Conservation (phyloP, 768 basidiomycete species). For the Sarcodon sp. region DNA sequence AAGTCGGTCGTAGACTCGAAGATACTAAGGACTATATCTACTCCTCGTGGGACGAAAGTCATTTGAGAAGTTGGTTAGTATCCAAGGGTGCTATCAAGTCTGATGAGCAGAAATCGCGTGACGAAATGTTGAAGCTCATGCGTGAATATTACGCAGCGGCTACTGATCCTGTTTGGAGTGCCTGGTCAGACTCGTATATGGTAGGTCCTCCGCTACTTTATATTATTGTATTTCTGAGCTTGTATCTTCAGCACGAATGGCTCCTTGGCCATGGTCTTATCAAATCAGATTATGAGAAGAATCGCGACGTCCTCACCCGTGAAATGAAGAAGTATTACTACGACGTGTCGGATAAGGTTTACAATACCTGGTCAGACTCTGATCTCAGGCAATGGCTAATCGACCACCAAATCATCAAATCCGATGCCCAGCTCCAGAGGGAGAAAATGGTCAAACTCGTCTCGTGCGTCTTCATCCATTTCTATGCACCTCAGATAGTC, state of each 20-base stretch:
- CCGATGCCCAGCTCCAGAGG: slow-evolving; percentile 46
- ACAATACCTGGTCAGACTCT: slow-evolving; percentile 64
- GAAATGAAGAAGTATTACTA: slow-evolving; percentile 79
- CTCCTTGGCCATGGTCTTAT: slow-evolving; percentile 68
- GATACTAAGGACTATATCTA: slow-evolving; percentile 80
- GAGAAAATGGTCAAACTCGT: slow-evolving; percentile 74
- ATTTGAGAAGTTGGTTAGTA: slow-evolving; percentile 59
- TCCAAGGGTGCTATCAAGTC: slow-evolving; percentile 62
- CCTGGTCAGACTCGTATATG: slow-evolving; percentile 81
- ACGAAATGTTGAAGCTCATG: slow-evolving; percentile 61
- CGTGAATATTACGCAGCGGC: slow-evolving; percentile 50
- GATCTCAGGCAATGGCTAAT: slow-evolving; percentile 74
- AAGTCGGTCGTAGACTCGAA: slow-evolving; percentile 40
- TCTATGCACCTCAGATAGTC: background rate
- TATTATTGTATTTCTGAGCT: background rate
- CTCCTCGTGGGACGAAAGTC: slow-evolving; percentile 80
- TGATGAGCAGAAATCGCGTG: slow-evolving; percentile 43
- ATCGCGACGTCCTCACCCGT: slow-evolving; percentile 42
- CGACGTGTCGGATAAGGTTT: slow-evolving; percentile 33
- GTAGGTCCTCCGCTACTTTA: slow-evolving; percentile 23
- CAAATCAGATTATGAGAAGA: slow-evolving; percentile 45
- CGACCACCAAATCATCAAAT: slow-evolving; percentile 58
- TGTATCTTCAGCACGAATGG: slow-evolving; percentile 56
- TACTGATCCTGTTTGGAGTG: slow-evolving; percentile 58
- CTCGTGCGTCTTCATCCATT: slow-evolving; percentile 25